Evolutionary conservation across 192 early-diverging fungal species (phyloP), one percentile per base, ranked within the genome.

Genomic region (Gonapodya sp.): DNA sequence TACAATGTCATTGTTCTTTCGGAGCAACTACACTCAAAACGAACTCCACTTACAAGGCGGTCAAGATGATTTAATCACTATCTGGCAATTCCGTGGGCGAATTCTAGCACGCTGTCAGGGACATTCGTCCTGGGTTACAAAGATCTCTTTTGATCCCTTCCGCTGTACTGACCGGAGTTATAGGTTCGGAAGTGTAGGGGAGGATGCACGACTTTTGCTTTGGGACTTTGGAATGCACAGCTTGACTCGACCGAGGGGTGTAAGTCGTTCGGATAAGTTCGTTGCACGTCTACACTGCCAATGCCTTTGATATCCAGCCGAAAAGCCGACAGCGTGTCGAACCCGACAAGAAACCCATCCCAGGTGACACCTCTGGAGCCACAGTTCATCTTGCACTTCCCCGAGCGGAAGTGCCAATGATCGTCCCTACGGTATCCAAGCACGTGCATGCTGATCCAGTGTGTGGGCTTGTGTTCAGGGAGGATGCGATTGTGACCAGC

Each of bases 211-310:
- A 79, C 81, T 99, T 0, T 84, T 94, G n/a, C 83, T 99, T 2
- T 97, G 97, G 96, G 97, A 99, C 83, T 97, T 99, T 84, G 93
- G 93, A 73, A 87, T 94, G 16, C 83, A 88, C 8, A 89, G 92
- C 0, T 83, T 97, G 34, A 93, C 93, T 80, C 88, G 92, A 14
- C 95, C 96, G 1, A 92, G 93, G 80, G 78, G 80, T 31, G 80
- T 81, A 46, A n/a, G 74, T 80, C n/a, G 35, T 79, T 81, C 31
- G 16, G 35, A 35, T 2, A 32, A 31, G 18, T 81, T 2, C n/a
- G 31, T 31, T 77, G 30, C 75, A 18, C 8, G 75, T 2, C 34
- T 16, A 16, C 31, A 72, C 16, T 31, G 16, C 75, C 31, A 8
- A 34, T 77, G 2, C 75, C 16, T 8, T 32, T 34, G 75, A 77